These are phyloP conservation scores for Sporothrix phasma DNA, from an alignment of 2,329 filamentous ascomycete genomes.

Conservation along the genomic window DNA sequence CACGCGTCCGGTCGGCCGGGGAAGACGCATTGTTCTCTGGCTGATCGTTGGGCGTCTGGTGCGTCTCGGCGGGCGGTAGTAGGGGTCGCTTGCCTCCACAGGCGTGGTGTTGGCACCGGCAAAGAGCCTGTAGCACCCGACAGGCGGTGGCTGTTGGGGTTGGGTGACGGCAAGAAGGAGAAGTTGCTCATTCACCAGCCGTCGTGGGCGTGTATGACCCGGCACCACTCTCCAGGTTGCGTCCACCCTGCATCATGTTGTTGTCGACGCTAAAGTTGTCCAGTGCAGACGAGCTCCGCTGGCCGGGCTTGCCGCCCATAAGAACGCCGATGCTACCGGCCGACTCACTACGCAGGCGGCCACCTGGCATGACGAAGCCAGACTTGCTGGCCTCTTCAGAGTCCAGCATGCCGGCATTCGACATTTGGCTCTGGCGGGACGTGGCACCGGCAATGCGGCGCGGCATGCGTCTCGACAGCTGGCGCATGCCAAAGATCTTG, in stretches of 20 bases:
- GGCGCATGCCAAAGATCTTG: constrained; percentile 86
- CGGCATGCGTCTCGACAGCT: constrained; percentile 64
- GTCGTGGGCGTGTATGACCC: constrained; percentile 66
- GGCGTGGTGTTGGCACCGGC: constrained; percentile 26
- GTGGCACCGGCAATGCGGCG: constrained; percentile 45
- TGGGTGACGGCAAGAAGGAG: constrained; percentile 56
- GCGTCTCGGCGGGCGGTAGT: constrained; percentile 75
- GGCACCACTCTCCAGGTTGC: constrained; percentile 46
- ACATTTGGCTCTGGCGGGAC: constrained; percentile 71
- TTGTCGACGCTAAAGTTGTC: constrained; percentile 40
- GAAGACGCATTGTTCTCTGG: constrained; percentile 40
- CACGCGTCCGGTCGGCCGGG: constrained; percentile 27
- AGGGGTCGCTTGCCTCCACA: constrained; percentile 58
- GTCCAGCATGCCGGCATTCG: constrained; percentile 70
- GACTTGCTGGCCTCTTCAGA: constrained; percentile 55
- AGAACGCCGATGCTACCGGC: constrained; percentile 47
- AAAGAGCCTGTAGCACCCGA: not conserved
- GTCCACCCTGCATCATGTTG: constrained; percentile 33
- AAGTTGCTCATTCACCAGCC: constrained; percentile 57
- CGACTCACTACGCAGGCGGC: constrained; percentile 51
- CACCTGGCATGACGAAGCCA: constrained; percentile 44
- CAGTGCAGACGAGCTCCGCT: constrained; percentile 46
- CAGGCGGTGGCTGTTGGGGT: constrained; percentile 28
- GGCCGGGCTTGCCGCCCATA: constrained; percentile 31
- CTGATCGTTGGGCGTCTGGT: constrained; percentile 35